Base-by-base conservation (phyloP, 2,329 filamentous ascomycete species). In the Fusarium newnesense region DNA sequence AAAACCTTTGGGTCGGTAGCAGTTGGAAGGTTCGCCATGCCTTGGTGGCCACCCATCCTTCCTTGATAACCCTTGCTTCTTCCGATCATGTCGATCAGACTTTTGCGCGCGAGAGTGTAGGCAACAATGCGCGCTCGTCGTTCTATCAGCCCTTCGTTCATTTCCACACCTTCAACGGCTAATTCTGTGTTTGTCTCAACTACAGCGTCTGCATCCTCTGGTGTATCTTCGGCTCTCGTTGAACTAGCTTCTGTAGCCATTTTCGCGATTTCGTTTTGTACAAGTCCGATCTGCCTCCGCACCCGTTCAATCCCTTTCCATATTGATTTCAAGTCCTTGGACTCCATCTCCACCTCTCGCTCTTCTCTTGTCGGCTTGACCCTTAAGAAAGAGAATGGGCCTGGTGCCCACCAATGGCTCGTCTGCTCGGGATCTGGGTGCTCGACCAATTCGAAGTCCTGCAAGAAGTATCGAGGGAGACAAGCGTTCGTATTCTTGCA, bases 401-500 rank as follows among this genome's bases (percentile, higher is more conserved):
- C 83, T 0, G 91, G 91, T 21, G 90, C 83, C 79, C 87, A 88
- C 88, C 89, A 93, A 0, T 86, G 83, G 5, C 82, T 75, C 0
- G 78, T 77, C 0, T 80, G 89, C 15, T 85, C 81, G 1, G 91
- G 90, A 65, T 85, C 82, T 2, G 91, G 90, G 62, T 92, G 86
- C 2, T 82, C 77, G 18, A 90, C 82, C 4, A 90, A 76, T 34
- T 86, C 85, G 67, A 94, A 90, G 37, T 88, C 84, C 61, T 92
- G 88, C 9, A 94, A 82, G 77, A 94, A 92, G 75, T 87, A 90
- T 19, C 80, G 81, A 4, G 93, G 93, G 11, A 94, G 80, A 3
- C 77, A 76, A 0, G 79, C 77, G 0, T 76, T 69, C 3, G 90
- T 90, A 37, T 87, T 77, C 28, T 80, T 76, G 75, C 91, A 93